A percentile compares a stretch with the other conserved stretches of the same genome.
These are phyloP conservation scores for Hyphopichia homilentoma DNA, from an alignment of 805 yeast genomes.

Conservation along the genomic window DNA sequence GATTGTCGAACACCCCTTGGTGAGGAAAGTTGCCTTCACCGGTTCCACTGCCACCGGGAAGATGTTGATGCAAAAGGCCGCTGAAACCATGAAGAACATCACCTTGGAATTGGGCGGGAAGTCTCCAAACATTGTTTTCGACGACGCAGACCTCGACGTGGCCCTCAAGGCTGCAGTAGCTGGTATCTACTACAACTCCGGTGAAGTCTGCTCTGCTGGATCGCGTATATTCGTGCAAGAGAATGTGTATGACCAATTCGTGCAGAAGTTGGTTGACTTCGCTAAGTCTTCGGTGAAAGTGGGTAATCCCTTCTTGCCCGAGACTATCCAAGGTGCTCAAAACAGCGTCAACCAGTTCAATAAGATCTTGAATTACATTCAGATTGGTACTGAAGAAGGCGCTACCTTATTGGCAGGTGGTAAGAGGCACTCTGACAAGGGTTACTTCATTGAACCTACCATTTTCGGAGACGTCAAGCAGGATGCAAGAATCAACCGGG, in stretches of 20 bases:
- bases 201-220: conserved; percentile 47
- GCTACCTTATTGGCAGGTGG: conserved; percentile 48
- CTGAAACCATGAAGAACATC: conserved; percentile 43
- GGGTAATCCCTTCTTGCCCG: conserved; percentile 43
- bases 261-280: conserved; percentile 33
- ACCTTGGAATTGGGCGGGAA: conserved; percentile 54
- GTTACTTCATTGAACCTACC: conserved; percentile 43
- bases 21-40: conserved; percentile 53
- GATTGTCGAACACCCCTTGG: conserved; percentile 40
- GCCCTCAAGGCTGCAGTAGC: conserved; percentile 49
- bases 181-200: conserved; percentile 45
- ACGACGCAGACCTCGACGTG: conserved; percentile 44
- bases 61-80: conserved; percentile 33
- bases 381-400: conserved; percentile 50
- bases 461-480: conserved; percentile 43
- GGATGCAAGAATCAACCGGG: conserved; percentile 39
- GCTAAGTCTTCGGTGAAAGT: conserved; percentile 30
- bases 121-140: conserved; percentile 45
- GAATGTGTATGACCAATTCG: conserved; percentile 37
- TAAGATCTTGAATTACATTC: conserved; percentile 37
- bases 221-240: conserved; percentile 45
- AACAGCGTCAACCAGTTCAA: conserved; percentile 50
- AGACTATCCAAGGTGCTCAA: conserved; percentile 50
- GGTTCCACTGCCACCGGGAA: conserved; percentile 52
- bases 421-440: conserved; percentile 24